Base-by-base conservation (phyloP, 106 monocot species). In the Allium cepa region DNA sequence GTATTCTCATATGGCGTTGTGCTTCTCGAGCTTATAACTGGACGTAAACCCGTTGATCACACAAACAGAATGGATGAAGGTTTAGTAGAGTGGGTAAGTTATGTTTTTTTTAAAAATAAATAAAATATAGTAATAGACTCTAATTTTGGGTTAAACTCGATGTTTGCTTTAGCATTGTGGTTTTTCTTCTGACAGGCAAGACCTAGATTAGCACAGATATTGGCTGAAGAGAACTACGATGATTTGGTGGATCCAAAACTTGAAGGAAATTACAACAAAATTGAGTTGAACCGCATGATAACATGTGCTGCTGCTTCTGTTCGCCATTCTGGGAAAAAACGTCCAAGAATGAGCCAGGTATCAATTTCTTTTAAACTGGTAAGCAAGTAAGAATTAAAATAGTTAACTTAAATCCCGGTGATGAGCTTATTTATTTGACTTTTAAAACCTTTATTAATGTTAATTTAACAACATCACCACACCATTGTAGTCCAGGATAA, bases 291-390 rank as follows among this genome's bases (percentile, higher is more conserved):
- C 3, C 73, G 84, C 10, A 47, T 88, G 57, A 68, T 72, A 48
- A 77, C 79, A 1, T 82, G 84, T 14, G 84, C 81, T 49, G 78
- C 84, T 61, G 79, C 88, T 0, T 49, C 59, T 36, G 79, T 84
- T 57, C 88, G 84, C 50, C 88, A 88, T 72, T 88, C 84, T 17
- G 84, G 84, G 9, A 81, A 72, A 67, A 73, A 71, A 26, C 88
- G 88, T 46, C 82, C 88, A 0, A 84, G 73, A 62, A 88, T 88
- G 88, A 88, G 84, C 64, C 88, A 88, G 84, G 87, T 80, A 70
- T 17, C 26, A 16, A 22, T 16, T 13, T 14, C 22, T 45, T 64
- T 47, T 26, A 7, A 9, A 17, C 9, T 51, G 18, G 49, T 11
- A 47, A 18, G 46, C 60, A 61, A 16, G 15, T 36, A 36, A 36